A percentile compares a stretch with the other conserved stretches of the same genome.
Conservation (phyloP, 257 asterid genomes). For the Penstemon eatonii region DNA sequence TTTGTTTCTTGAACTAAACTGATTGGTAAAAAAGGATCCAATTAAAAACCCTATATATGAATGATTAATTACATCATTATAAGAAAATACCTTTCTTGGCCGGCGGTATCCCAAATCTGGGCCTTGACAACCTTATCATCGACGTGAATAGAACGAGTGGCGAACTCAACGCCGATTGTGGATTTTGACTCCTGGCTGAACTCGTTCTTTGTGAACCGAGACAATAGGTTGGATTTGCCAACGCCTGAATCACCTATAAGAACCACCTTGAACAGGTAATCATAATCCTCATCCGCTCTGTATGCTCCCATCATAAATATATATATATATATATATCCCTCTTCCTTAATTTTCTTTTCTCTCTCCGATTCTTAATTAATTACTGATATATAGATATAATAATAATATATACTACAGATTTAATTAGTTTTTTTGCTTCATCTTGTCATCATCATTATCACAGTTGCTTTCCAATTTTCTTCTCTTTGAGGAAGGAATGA, state of each 20-base stretch:
- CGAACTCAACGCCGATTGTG: constrained; percentile 51
- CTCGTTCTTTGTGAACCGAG: constrained; percentile 43
- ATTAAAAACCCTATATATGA: too few relatives aligned
- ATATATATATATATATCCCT: neutral
- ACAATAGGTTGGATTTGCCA: constrained; percentile 45
- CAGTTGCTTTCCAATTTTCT: neutral
- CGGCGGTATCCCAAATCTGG: constrained; percentile 58
- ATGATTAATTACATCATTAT: too few relatives aligned
- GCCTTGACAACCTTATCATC: constrained; percentile 50
- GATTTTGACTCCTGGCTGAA: constrained; percentile 48
- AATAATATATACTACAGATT: neutral
- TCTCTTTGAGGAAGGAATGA: neutral
- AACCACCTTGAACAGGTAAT: constrained; percentile 50
- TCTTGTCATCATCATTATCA: neutral
- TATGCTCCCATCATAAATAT: constrained; percentile 35
- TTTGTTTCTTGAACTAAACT: too few relatives aligned
- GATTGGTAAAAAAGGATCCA: too few relatives aligned
- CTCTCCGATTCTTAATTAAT: constrained; percentile 7
- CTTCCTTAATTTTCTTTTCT: too few relatives aligned
- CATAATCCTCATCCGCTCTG: constrained; percentile 49
- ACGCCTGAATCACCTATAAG: constrained; percentile 50
- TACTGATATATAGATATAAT: neutral
- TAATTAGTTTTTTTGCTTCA: neutral
- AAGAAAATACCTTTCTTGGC: constrained; percentile 47
- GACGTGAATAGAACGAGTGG: constrained; percentile 43